Evolutionary conservation across 805 yeast species (phyloP).

Genomic region (Barnettozyma salicaria): DNA sequence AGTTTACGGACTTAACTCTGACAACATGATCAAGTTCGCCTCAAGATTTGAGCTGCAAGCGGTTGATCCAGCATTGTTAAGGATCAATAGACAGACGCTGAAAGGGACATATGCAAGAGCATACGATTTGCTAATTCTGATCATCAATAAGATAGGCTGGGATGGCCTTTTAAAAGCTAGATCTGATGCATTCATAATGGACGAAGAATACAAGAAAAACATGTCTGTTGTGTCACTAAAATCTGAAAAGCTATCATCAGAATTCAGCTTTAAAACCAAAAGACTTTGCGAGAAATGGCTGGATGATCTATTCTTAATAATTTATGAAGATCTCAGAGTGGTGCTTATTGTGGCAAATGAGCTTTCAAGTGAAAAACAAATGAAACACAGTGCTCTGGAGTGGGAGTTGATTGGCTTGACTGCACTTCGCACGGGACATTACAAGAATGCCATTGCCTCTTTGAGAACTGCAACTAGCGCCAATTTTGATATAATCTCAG

Average conservation of each 20-base stretch:
- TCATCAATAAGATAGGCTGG: slow-evolving; percentile 78
- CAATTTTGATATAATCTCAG: slow-evolving; percentile 57
- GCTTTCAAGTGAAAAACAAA: slow-evolving; percentile 17
- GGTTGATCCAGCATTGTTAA: slow-evolving; percentile 42
- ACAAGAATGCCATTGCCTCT: slow-evolving; percentile 44
- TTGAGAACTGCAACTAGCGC: slow-evolving; percentile 48
- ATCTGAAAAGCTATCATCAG: slow-evolving; percentile 5
- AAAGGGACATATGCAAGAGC: slow-evolving; percentile 52
- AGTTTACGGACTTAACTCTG: slow-evolving; percentile 25
- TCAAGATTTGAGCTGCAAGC: slow-evolving; percentile 32
- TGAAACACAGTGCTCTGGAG: slow-evolving; percentile 57
- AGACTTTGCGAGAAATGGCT: slow-evolving; percentile 74
- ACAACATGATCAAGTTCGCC: slow-evolving; percentile 20
- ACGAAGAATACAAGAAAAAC: slow-evolving; percentile 49
- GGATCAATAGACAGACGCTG: slow-evolving; percentile 45
- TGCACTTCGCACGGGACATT: slow-evolving; percentile 41
- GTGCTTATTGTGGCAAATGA: slow-evolving; percentile 30
- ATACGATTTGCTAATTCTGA: slow-evolving; percentile 63
- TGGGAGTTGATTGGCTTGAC: slow-evolving; percentile 70
- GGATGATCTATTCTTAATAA: slow-evolving; percentile 62
- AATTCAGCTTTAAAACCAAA: slow-evolving; percentile 29
- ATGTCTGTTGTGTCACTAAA: slow-evolving; percentile 21
- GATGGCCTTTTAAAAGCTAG: slow-evolving; percentile 61
- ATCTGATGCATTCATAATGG: slow-evolving; percentile 75
- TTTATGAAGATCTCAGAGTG: slow-evolving; percentile 58